Evolutionary conservation across 2,329 filamentous ascomycete genomes (phyloP).

Genomic region (Chrysoporthe puriensis): DNA sequence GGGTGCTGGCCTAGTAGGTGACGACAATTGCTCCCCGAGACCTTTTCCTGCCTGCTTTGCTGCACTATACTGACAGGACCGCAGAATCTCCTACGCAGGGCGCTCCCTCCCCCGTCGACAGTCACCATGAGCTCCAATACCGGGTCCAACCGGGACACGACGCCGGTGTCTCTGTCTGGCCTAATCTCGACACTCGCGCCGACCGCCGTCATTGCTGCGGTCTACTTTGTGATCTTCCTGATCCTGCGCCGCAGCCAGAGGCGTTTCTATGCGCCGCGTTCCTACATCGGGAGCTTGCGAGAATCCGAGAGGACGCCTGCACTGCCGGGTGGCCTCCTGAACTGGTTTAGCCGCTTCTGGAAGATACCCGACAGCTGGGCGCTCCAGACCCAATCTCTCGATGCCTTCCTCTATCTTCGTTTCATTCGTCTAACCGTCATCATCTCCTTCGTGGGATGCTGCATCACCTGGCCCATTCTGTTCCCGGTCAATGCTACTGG

Average conservation of each 20-base stretch:
- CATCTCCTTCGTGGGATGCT: conserved; percentile 79
- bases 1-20: not conserved
- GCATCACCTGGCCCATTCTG: conserved; percentile 85
- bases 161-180: conserved; percentile 33
- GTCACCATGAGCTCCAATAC: conserved; percentile 6
- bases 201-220: conserved; percentile 41
- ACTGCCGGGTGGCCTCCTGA: conserved; percentile 63
- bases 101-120: not conserved
- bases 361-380: conserved; percentile 75
- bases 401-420: conserved; percentile 28
- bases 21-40: not conserved
- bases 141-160: not conserved
- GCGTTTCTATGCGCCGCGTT: conserved; percentile 55
- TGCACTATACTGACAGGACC: not conserved
- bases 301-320: conserved; percentile 60
- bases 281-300: conserved; percentile 52
- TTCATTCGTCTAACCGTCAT: conserved; percentile 29
- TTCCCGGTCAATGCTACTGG: conserved; percentile 88
- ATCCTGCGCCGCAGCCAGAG: conserved; percentile 48
- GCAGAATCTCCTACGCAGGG: not conserved
- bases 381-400: conserved; percentile 29
- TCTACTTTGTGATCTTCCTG: conserved; percentile 51
- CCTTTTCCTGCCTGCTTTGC: not conserved
- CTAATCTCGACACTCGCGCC: conserved; percentile 49
- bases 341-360: conserved; percentile 72